These are phyloP conservation scores for Lichtheimia ornata DNA, from an alignment of 371 early-diverging fungal species.

Conservation along the genomic window DNA sequence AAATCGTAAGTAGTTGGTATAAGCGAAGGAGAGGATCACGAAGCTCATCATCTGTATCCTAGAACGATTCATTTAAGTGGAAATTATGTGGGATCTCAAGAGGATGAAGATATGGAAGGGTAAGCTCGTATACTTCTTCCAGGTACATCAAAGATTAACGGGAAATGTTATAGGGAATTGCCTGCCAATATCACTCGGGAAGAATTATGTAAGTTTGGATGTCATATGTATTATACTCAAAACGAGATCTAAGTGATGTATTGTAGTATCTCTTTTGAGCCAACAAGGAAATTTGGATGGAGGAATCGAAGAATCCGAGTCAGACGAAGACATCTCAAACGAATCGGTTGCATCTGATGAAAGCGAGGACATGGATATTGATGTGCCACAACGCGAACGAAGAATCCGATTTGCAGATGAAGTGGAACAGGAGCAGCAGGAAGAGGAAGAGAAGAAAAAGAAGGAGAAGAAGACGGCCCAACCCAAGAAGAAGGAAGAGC, in stretches of 20 bases:
- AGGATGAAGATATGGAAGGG: slow-evolving; percentile 1
- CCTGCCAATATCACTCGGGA: not conserved
- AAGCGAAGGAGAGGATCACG: no score
- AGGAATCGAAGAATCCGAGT: slow-evolving; percentile 10
- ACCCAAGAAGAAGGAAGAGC: slow-evolving; percentile 10
- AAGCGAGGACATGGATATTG: slow-evolving; percentile 6
- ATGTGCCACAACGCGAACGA: slow-evolving; percentile 5
- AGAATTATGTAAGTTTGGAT: not conserved
- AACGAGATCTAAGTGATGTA: not conserved
- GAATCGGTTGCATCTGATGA: slow-evolving; percentile 13
- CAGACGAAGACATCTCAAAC: slow-evolving; percentile 12
- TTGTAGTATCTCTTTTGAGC: not conserved
- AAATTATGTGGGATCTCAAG: slow-evolving; percentile 20
- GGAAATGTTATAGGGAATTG: not conserved
- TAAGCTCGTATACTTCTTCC: not conserved
- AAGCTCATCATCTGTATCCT: no score
- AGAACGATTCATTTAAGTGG: slow-evolving; percentile 28
- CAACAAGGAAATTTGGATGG: slow-evolving; percentile 9
- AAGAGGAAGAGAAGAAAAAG: slow-evolving; percentile 9
- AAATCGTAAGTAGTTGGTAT: slow-evolving; percentile 35
- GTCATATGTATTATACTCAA: no score
- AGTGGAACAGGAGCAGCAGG: slow-evolving; percentile 7
- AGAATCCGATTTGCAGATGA: slow-evolving; percentile 6
- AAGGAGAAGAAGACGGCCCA: not conserved
- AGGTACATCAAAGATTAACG: not conserved